phyloP scores from a whole-genome alignment of 1,139 yeast species.

The Pichia sp. region DNA sequence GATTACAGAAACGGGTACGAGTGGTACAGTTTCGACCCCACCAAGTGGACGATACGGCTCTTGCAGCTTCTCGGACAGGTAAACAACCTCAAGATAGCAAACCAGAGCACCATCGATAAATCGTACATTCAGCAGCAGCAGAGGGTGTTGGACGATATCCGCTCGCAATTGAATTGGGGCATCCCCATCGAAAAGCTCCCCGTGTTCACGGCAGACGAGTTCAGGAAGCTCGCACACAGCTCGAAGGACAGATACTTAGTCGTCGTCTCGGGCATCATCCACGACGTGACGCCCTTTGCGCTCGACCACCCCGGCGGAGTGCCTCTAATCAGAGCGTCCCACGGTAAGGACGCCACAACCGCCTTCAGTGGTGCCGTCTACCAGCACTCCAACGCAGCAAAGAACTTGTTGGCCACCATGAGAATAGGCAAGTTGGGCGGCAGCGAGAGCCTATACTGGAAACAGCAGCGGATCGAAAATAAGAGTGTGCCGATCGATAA shows the following conservation, averaged over 20 bases:
- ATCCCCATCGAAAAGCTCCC: constrained; percentile 69
- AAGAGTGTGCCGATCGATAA: constrained; percentile 49
- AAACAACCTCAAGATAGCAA: constrained; percentile 41
- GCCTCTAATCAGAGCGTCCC: constrained; percentile 55
- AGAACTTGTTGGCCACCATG: constrained; percentile 69
- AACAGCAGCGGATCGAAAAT: constrained; percentile 51
- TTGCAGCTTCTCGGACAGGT: constrained; percentile 41
- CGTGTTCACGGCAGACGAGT: constrained; percentile 47
- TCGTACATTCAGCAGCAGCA: constrained; percentile 63
- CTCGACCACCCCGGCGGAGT: constrained; percentile 72
- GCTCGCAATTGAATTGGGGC: constrained; percentile 71
- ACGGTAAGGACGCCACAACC: constrained; percentile 67
- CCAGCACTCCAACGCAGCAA: constrained; percentile 70
- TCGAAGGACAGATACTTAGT: constrained; percentile 38
- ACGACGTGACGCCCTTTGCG: constrained; percentile 69
- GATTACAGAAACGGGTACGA: constrained; percentile 56
- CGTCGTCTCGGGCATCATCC: constrained; percentile 56
- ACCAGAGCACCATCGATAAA: constrained; percentile 48
- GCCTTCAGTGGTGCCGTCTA: constrained; percentile 76
- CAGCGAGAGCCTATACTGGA: constrained; percentile 84
- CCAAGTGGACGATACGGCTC: constrained; percentile 53
- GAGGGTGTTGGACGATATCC: constrained; percentile 51
- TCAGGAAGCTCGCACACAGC: constrained; percentile 37
- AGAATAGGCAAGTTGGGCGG: constrained; percentile 69
- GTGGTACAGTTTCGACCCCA: constrained; percentile 58